These are phyloP conservation scores for Brassica hybrid DNA, from an alignment of 441 rosid genomes.

Conservation along the genomic window DNA sequence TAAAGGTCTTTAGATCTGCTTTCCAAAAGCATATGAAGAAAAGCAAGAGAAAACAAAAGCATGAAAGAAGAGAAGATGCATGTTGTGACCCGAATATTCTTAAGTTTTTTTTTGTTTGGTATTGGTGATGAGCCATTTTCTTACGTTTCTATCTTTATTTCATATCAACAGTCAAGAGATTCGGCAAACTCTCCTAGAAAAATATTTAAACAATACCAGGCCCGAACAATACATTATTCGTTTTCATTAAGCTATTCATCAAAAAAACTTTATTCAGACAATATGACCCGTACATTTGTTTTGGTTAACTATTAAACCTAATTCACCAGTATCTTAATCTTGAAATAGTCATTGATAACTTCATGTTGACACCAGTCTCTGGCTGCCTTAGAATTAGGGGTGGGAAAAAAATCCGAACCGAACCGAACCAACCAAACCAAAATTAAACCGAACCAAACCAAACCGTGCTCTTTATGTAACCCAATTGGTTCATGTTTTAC, in stretches of 20 bases:
- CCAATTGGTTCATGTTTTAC: too few species aligned
- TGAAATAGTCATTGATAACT: neutral
- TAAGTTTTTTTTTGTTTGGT: neutral
- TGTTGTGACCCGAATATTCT: conserved; percentile 18
- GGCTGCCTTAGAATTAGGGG: neutral
- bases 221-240: neutral
- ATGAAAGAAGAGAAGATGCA: conserved; percentile 11
- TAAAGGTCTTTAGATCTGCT: conserved; percentile 43
- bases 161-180: conserved; percentile 13
- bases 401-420: too few species aligned
- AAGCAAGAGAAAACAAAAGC: conserved; percentile 37
- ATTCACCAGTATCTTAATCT: neutral
- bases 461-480: too few species aligned
- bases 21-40: conserved; percentile 39
- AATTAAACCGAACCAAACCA: too few species aligned
- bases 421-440: too few species aligned
- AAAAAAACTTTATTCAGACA: neutral
- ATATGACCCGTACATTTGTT: neutral
- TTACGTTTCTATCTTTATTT: conserved; percentile 3
- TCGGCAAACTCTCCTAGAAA: neutral
- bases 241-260: neutral
- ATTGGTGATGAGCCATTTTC: conserved; percentile 8
- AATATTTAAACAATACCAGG: neutral
- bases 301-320: neutral
- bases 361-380: neutral